phyloP scores from a whole-genome alignment of 2,329 filamentous ascomycete genomes.

The Colletotrichum aenigma region DNA sequence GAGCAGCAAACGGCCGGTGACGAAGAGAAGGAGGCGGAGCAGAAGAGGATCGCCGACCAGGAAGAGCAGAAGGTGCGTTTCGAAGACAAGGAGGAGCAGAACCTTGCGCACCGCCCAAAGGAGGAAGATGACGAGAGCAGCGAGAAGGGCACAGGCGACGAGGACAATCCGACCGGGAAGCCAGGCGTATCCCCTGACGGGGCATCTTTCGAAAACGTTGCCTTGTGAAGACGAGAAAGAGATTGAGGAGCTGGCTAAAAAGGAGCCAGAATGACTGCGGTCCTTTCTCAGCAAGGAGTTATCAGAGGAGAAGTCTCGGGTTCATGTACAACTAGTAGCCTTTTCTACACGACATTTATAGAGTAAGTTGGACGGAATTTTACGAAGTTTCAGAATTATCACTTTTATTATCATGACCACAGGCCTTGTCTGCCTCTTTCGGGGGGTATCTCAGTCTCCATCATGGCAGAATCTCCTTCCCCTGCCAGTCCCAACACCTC shows the following conservation, averaged over 20 bases:
- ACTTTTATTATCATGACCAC: too few species aligned
- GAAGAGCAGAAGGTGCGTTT: slow-evolving; percentile 62
- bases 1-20: slow-evolving; percentile 31
- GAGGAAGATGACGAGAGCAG: slow-evolving; percentile 23
- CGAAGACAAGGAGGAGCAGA: slow-evolving; percentile 60
- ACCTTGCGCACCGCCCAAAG: slow-evolving; percentile 53
- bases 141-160: slow-evolving; percentile 35
- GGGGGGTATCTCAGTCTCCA: not conserved
- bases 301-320: not conserved
- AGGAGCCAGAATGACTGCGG: not conserved
- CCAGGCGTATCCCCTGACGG: slow-evolving; percentile 56
- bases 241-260: not conserved
- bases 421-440: too few species aligned
- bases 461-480: slow-evolving; percentile 64
- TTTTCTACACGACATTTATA: slow-evolving; percentile 4
- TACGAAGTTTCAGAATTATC: not conserved
- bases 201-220: slow-evolving; percentile 68
- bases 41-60: slow-evolving; percentile 37
- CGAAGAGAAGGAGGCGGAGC: slow-evolving; percentile 35
- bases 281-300: slow-evolving; percentile 14
- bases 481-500: slow-evolving; percentile 73
- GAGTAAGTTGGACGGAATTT: not conserved
- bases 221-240: slow-evolving; percentile 45
- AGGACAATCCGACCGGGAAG: slow-evolving; percentile 38
- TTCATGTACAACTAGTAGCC: slow-evolving; percentile 9